Base-by-base conservation (phyloP, 345 rosid species). In the Erodium maritimum region DNA sequence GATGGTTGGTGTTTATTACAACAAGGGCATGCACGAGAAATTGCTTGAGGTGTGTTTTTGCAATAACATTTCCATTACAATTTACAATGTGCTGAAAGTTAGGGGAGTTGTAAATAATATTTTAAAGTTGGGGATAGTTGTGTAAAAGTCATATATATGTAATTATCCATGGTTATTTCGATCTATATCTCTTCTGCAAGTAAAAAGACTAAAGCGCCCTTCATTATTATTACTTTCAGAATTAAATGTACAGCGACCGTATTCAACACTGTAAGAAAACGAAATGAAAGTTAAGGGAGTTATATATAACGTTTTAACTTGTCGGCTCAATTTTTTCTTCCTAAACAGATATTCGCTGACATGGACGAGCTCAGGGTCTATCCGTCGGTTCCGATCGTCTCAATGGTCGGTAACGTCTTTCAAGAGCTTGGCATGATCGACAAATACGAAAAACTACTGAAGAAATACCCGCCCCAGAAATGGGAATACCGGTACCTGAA, bases 351-450 rank as follows among this genome's bases (percentile, higher is more conserved):
- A 69, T 93, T 93, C 77, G 99, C 95, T 53, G 96, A 93, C 69
- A 93, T 93, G 99, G 99, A 89, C 79, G 99, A 93, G 76, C 95
- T 86, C 51, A 86, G 87, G 21, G 76, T 93, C 58, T 75, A 74
- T 59, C 99, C 96, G 8, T 72, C 72, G 61, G 56, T 73, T 59
- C 45, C 94, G 14, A 77, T 77, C 50, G 85, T 88, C 57, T 55
- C 69, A 17, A 85, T 93, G 99, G 67, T 86, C 69, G 98, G 93
- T 22, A 72, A 72, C 45, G 82, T 75, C 56, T 88, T 91, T 75
- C 64, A 73, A 70, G 78, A 80, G 66, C 60, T 82, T 17, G 87
- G 71, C 25, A 84, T 84, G 96, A 52, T 66, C 62, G 96, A 91
- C 71, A 88, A 88, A 64, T 76, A 78, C 48, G 71, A 80, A 42